Base-by-base conservation (phyloP, 177 flowering plant genomes). In the Tripterygium wilfordii region DNA sequence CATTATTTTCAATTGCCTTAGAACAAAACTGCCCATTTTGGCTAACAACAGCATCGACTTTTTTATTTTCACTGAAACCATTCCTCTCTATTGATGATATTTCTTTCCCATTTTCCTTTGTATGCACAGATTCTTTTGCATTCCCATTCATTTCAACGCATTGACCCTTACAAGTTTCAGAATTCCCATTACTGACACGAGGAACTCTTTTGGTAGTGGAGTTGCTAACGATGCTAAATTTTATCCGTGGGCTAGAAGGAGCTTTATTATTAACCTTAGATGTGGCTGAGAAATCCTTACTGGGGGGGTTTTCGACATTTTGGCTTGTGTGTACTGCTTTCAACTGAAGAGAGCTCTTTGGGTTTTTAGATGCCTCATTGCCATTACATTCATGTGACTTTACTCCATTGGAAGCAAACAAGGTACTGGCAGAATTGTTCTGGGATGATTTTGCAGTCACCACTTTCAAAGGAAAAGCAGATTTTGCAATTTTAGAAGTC, bases 351-450 rank as follows among this genome's bases (percentile, higher is more conserved):
- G 55, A 26, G 37, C 54, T 36, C 40, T 63, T 69, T 19, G 20
- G 40, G 24, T 26, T 27, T 47, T 45, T 66, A 4, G 61, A 61
- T 16, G 38, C 54, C 54, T 42, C 65, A 55, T 41, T 44, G 28
- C 86, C 81, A 77, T 73, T 80, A 48, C 53, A 60, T 51, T 54
- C 66, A 31, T 44, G 56, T 42, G 75, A 44, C 54, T 78, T 75
- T 24, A 56, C 61, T 36, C 83, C 89, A 63, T 69, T 80, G 51
- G 75, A 48, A 16, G 65, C n/a, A 43, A 57, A 41, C 36, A 48
- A 51, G 45, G 61, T 36, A 56, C 53, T 67, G 24, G 62, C 40
- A 36, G 68, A 43, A n/a, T n/a, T n/a, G n/a, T n/a, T n/a, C n/a
- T n/a, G n/a, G n/a, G n/a, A 6, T 18, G 62, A 46, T 43, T 69